Conservation (phyloP, 129 eudicot species). For the Sambucus nigra region DNA sequence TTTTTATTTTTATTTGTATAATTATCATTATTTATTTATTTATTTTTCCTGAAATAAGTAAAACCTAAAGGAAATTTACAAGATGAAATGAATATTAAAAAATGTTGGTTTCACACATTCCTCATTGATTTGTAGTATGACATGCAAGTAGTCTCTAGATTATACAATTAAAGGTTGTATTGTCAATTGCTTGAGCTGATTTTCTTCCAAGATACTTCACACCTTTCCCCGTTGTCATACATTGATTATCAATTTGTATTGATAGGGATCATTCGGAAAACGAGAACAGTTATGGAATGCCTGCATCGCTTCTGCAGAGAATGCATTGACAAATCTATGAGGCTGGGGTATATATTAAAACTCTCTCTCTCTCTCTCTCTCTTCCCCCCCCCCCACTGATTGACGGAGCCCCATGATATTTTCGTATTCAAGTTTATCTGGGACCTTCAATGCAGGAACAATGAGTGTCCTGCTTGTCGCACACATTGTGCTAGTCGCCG, state of each 20-base stretch:
- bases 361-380: too few species aligned
- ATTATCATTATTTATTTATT: too few species aligned
- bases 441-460: slow-evolving; percentile 49
- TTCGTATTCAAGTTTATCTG: slow-evolving; percentile 2
- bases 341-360: slow-evolving; percentile 59
- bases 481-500: slow-evolving; percentile 98
- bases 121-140: neutral
- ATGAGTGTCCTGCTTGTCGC: slow-evolving; percentile 95
- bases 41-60: too few species aligned
- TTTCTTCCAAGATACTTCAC: neutral
- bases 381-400: too few species aligned
- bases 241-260: slow-evolving; percentile 1
- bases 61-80: too few species aligned
- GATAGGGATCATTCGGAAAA: slow-evolving; percentile 81
- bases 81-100: too few species aligned
- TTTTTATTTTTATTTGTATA: too few species aligned
- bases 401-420: neutral
- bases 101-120: neutral
- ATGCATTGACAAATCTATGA: slow-evolving; percentile 95
- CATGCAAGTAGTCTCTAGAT: neutral
- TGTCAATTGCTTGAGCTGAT: neutral
- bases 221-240: neutral
- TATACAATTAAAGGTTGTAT: neutral
- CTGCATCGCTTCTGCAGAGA: slow-evolving; percentile 97
- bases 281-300: slow-evolving; percentile 96